Conservation (phyloP, 2,329 filamentous ascomycete genomes). For the Colletotrichum viniferum region DNA sequence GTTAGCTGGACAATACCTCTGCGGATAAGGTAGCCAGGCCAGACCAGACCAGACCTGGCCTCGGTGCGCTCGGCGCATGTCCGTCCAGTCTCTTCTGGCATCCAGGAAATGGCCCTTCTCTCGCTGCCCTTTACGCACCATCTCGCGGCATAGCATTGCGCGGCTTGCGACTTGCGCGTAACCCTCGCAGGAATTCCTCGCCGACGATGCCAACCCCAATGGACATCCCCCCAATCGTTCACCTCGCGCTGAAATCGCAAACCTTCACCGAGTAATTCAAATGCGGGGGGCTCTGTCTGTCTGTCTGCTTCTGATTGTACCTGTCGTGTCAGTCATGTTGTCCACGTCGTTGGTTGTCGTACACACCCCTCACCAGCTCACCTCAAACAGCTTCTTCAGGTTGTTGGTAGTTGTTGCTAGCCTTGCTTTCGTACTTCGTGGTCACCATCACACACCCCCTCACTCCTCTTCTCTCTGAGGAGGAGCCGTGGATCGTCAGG, state of each 20-base stretch:
- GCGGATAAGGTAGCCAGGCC: too few species aligned
- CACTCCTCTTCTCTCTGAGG: background rate
- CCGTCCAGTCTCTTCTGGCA: background rate
- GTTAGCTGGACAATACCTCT: background rate
- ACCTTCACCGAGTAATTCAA: conserved; percentile 3
- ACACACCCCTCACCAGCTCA: background rate
- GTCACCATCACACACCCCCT: background rate
- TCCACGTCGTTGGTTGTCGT: background rate
- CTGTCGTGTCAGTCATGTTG: background rate
- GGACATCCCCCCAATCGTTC: background rate
- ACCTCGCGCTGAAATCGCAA: conserved; percentile 6
- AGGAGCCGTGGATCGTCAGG: background rate
- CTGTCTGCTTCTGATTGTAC: background rate
- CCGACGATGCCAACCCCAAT: background rate
- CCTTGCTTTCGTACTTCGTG: background rate
- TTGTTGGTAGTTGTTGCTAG: background rate
- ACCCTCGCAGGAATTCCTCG: background rate
- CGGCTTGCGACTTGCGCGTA: background rate
- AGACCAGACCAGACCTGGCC: background rate
- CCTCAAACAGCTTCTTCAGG: background rate
- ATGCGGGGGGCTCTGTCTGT: background rate
- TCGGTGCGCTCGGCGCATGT: conserved; percentile 12
- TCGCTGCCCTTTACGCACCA: background rate
- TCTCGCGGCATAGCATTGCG: background rate
- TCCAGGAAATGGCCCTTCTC: background rate